Evolutionary conservation across 2,329 filamentous ascomycete genomes (phyloP).

Genomic region (Taxawa tesnikishii): DNA sequence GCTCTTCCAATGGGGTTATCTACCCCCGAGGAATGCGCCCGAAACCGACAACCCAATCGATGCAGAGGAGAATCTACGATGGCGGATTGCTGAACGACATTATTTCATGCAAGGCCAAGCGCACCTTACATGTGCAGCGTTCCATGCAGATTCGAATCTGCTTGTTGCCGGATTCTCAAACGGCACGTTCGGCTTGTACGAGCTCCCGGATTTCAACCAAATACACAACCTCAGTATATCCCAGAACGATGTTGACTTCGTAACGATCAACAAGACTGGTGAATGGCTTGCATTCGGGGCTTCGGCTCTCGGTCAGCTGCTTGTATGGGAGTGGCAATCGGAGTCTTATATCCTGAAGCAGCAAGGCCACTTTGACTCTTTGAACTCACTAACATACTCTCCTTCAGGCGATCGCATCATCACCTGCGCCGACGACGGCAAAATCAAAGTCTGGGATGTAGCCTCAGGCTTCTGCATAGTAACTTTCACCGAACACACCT

Average conservation of each 20-base stretch:
- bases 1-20: constrained; percentile 86
- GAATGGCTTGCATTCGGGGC: constrained; percentile 97
- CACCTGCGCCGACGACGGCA: constrained; percentile 90
- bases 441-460: constrained; percentile 97
- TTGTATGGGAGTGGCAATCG: constrained; percentile 99
- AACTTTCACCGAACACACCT: constrained; percentile 94
- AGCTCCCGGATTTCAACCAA: constrained; percentile 89
- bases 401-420: constrained; percentile 88
- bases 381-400: constrained; percentile 87
- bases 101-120: constrained; percentile 90
- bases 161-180: constrained; percentile 95
- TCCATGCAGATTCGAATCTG: constrained; percentile 76
- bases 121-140: constrained; percentile 79
- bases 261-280: constrained; percentile 85
- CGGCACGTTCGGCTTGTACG: constrained; percentile 85
- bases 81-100: constrained; percentile 82
- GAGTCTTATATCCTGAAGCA: constrained; percentile 98
- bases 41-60: constrained; percentile 40
- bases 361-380: constrained; percentile 90
- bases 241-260: constrained; percentile 89
- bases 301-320: constrained; percentile 84
- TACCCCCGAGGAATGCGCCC: constrained; percentile 44
- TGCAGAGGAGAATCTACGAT: constrained; percentile 56
- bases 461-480: constrained; percentile 95
- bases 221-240: constrained; percentile 92